A percentile compares a stretch with the other conserved stretches of the same genome.
Evolutionary conservation across 2,329 filamentous ascomycete species (phyloP).

Genomic region (Trichoderma simmonsii): DNA sequence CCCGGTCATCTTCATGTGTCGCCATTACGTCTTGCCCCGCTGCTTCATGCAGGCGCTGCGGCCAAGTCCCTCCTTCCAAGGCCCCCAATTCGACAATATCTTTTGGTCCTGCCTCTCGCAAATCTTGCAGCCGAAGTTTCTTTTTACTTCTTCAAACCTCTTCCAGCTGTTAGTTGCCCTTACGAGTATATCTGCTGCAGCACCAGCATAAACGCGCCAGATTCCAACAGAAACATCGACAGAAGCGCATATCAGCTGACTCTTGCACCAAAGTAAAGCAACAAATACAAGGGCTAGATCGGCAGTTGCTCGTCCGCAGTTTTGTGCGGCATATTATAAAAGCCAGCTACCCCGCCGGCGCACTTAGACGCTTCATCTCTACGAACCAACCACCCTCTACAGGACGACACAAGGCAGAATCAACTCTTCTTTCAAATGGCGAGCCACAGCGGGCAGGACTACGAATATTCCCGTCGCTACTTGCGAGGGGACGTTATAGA

Average conservation of each 20-base stretch:
- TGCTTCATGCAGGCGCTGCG: slow-evolving; percentile 14
- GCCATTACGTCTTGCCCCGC: slow-evolving; percentile 18
- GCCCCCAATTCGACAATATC: slow-evolving; percentile 18
- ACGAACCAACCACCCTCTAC: neutral
- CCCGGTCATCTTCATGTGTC: slow-evolving; percentile 7
- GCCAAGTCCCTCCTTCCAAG: slow-evolving; percentile 15
- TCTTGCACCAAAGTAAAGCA: neutral
- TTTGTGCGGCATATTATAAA: slow-evolving; percentile 14
- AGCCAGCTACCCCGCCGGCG: slow-evolving; percentile 12
- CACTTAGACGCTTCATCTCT: slow-evolving; percentile 3
- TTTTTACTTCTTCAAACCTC: neutral
- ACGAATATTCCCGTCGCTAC: slow-evolving; percentile 46
- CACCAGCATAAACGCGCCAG: neutral
- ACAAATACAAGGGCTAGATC: neutral
- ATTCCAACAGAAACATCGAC: neutral
- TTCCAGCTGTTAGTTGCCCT: neutral
- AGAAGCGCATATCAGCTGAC: neutral
- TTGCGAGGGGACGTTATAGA: slow-evolving; percentile 54
- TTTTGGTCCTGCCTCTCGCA: slow-evolving; percentile 3
- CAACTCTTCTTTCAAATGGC: slow-evolving; percentile 30
- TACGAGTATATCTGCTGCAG: neutral
- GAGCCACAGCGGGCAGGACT: slow-evolving; percentile 55
- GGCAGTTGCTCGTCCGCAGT: neutral
- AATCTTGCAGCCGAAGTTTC: neutral
- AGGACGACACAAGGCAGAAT: neutral